Evolutionary conservation across 805 yeast species (phyloP).

Genomic region (Lachancea mirantina): DNA sequence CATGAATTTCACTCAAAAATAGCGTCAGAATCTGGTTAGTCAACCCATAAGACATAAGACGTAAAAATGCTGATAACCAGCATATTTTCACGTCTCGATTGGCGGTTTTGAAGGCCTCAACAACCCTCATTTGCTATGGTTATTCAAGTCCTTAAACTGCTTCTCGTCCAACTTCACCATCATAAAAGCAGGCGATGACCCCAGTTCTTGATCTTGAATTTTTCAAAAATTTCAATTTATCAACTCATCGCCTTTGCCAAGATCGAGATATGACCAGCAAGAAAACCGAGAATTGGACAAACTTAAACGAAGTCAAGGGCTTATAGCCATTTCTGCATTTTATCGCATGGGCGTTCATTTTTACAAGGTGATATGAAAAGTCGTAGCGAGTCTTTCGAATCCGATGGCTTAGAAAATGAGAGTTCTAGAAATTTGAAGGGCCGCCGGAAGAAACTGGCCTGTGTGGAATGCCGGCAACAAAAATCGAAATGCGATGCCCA

Average conservation of each 20-base stretch:
- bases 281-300: no score
- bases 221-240: neutral
- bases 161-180: no score
- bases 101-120: conserved; percentile 31
- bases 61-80: conserved; percentile 59
- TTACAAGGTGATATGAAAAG: no score
- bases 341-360: no score
- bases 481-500: conserved; percentile 86
- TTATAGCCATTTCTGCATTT: no score
- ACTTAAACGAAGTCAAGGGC: no score
- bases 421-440: conserved; percentile 2
- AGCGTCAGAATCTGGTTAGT: conserved; percentile 73
- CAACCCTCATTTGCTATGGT: neutral
- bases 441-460: conserved; percentile 61
- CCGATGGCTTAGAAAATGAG: no score
- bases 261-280: conserved; percentile 10
- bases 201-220: no score
- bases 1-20: conserved; percentile 48
- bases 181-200: no score
- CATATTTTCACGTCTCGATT: conserved; percentile 52
- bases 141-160: neutral
- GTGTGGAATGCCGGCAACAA: conserved; percentile 95
- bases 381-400: no score
- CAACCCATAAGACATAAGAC: conserved; percentile 69
- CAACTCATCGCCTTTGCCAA: conserved; percentile 13